A percentile compares a stretch with the other conserved stretches of the same genome.
These are phyloP conservation scores for Fusarium virguliforme DNA, from an alignment of 2,329 filamentous ascomycete species.

Conservation along the genomic window DNA sequence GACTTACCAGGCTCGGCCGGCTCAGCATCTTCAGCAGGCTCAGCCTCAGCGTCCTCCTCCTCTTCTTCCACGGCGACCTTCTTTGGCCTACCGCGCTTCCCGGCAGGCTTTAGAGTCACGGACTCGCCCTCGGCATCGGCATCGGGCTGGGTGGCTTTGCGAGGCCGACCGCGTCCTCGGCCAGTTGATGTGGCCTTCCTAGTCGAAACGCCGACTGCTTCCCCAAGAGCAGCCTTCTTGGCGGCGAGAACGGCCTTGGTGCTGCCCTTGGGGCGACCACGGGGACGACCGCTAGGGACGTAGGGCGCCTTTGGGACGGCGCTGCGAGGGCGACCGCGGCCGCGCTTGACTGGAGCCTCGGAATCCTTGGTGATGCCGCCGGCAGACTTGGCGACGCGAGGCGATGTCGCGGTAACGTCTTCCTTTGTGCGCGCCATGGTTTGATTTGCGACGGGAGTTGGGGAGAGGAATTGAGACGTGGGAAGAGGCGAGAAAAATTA, in stretches of 20 bases:
- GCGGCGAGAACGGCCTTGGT: conserved; percentile 49
- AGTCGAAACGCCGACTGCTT: conserved; percentile 16
- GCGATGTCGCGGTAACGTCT: conserved; percentile 46
- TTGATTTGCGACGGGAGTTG: conserved; percentile 1
- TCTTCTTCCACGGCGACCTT: conserved; percentile 40
- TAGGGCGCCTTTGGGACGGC: conserved; percentile 54
- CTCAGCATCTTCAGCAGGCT: background rate
- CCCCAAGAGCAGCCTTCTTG: conserved; percentile 34
- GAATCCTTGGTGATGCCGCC: conserved; percentile 60
- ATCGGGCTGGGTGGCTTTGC: conserved; percentile 45
- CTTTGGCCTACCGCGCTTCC: conserved; percentile 54
- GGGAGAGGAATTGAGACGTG: conserved; percentile 1
- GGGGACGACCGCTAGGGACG: conserved; percentile 62
- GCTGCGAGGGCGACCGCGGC: conserved; percentile 62
- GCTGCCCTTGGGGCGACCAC: conserved; percentile 65
- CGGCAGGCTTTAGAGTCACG: conserved; percentile 41
- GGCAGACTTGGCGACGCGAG: conserved; percentile 50
- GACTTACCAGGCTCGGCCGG: conserved; percentile 18
- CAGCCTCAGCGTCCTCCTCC: background rate
- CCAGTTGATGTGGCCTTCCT: conserved; percentile 15
- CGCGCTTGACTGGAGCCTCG: conserved; percentile 56
- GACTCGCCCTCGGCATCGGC: conserved; percentile 35
- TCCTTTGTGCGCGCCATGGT: conserved; percentile 57
- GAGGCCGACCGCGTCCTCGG: conserved; percentile 51
- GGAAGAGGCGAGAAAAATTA: conserved; percentile 23